Conservation (phyloP, 257 asterid genomes). For the Sherardia arvensis region DNA sequence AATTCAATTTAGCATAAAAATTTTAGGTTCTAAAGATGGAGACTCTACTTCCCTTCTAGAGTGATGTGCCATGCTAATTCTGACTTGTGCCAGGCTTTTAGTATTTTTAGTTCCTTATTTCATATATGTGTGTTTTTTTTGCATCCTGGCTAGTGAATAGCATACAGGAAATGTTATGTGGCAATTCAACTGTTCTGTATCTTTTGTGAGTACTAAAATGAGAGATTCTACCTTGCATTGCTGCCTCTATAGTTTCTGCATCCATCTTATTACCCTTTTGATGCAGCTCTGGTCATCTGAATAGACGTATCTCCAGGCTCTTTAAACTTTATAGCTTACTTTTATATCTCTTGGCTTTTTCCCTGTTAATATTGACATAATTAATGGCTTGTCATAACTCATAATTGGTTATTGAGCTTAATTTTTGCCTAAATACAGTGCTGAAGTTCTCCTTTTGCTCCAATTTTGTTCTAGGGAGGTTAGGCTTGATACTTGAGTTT, state of each 20-base stretch:
- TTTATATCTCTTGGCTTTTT: background rate
- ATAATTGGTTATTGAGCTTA: background rate
- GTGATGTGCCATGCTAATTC: background rate
- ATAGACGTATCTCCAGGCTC: background rate
- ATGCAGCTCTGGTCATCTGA: background rate
- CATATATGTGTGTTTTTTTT: background rate
- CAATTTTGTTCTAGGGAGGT: background rate
- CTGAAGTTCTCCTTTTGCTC: background rate
- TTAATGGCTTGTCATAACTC: background rate
- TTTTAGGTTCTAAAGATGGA: background rate
- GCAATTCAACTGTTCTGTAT: background rate
- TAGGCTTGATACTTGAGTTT: background rate
- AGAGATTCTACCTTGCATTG: background rate
- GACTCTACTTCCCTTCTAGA: background rate
- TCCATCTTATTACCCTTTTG: background rate
- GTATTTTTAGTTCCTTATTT: background rate
- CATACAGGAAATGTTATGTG: background rate
- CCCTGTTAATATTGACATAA: background rate
- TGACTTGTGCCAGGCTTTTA: background rate
- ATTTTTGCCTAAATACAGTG: background rate
- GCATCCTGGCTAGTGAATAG: background rate
- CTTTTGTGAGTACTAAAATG: background rate
- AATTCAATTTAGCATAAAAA: background rate
- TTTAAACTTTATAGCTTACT: background rate
- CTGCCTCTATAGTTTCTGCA: background rate